Base-by-base conservation (phyloP, 257 asterid genomes). In the Solanum arcanum region DNA sequence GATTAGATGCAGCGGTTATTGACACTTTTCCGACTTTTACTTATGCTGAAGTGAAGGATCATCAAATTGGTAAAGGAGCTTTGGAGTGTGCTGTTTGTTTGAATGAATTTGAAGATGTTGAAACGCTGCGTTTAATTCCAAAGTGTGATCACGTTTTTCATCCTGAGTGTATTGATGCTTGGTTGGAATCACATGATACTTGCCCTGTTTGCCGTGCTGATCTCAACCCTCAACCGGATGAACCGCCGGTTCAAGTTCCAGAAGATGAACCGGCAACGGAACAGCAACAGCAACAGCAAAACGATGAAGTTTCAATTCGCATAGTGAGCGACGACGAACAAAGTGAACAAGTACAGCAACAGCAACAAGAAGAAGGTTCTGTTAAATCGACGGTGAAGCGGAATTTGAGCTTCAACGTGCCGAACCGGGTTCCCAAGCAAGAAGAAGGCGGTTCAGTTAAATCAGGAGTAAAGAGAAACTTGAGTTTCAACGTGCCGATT, bases 151-250 rank as follows among this genome's bases (percentile, higher is more conserved):
- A 96, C 88, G 99, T 96, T 11, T 96, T 96, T 86, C 99, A 96
- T 85, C 96, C 98, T 1, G 96, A 92, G 47, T 97, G 99, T 64
- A 95, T 97, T 87, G 99, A 96, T 85, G 94, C 98, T 7, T 97
- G 99, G 99, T 95, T 97, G 29, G 91, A 86, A 49, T 93, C 94
- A 1, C 99, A 97, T 89, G 93, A 92, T 64, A 96, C 99, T 6
- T 97, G 99, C 85, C 99, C 99, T 0, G 99, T 97, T 86, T 97
- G 99, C 90, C 76, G 99, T 10, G 96, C 99, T 59, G 86, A 95
- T 64, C 89, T 97, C 20, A 88, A 74, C 0, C 93, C 93, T 1
- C 88, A 87, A 8, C 47, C 95, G 29, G 92, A 77, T 0, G 93
- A 89, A 1, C 93, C 70, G 20, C 86, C 92, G 89, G 88, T n/a